Conservation (phyloP, 352 stramenopile species). For the Chrysophaeum taylorii region DNA sequence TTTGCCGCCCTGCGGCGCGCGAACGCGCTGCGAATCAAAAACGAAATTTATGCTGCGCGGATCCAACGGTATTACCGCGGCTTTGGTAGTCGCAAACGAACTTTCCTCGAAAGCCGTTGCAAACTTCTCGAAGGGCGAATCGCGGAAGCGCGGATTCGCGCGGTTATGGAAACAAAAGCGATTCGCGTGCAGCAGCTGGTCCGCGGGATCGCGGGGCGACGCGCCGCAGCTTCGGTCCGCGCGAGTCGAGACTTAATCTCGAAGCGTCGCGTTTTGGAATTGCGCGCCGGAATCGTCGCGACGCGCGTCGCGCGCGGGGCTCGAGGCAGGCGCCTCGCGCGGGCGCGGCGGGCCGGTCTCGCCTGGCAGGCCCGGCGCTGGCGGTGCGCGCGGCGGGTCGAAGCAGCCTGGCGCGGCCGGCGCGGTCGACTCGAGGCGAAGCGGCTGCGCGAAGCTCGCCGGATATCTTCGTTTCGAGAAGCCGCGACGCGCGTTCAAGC, state of each 20-base stretch:
- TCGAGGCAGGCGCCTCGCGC: neutral
- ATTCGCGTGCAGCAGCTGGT: slow-evolving; percentile 24
- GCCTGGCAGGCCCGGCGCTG: slow-evolving; percentile 45
- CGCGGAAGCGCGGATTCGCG: no score
- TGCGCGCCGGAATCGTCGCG: neutral
- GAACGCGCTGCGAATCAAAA: no score
- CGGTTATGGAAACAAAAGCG: no score
- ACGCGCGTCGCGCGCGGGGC: no score
- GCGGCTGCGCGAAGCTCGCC: no score
- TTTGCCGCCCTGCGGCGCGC: no score
- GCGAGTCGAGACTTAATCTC: neutral
- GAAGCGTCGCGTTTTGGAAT: neutral
- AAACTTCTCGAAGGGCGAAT: no score
- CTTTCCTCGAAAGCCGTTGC: no score
- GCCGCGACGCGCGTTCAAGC: slow-evolving; percentile 33
- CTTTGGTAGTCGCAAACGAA: no score
- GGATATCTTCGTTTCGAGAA: no score
- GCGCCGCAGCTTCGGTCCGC: neutral
- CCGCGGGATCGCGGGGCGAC: neutral
- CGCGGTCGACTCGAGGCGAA: slow-evolving; percentile 23
- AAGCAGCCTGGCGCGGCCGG: slow-evolving; percentile 31
- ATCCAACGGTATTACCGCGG: no score
- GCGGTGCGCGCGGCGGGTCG: slow-evolving; percentile 29
- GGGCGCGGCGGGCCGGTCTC: slow-evolving; percentile 29
- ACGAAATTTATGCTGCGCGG: no score